These are phyloP conservation scores for Knufia petricola DNA, from an alignment of 2,329 filamentous ascomycete genomes.

Conservation along the genomic window DNA sequence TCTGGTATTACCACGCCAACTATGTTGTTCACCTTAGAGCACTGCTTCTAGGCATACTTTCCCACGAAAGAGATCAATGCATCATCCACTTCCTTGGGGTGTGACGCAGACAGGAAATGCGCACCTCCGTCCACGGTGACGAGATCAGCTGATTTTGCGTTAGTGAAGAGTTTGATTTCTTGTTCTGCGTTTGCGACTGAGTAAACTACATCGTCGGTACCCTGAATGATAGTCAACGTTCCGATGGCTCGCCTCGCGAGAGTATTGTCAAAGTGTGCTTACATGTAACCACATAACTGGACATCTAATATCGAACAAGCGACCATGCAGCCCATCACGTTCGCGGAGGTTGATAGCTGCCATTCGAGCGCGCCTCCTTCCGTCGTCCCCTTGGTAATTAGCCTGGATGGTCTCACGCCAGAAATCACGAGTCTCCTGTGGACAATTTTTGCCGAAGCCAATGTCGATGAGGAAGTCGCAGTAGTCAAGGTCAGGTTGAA, in stretches of 20 bases:
- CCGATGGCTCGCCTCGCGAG: too few species aligned
- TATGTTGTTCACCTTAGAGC: too few species aligned
- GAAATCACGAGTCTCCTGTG: too few species aligned
- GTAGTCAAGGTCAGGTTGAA: conserved; percentile 34
- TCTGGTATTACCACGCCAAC: too few species aligned
- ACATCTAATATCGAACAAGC: conserved; percentile 40
- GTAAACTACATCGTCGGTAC: conserved; percentile 35
- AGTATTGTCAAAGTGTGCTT: conserved; percentile 12
- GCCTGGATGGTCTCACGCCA: conserved; percentile 33
- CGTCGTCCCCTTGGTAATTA: conserved; percentile 43
- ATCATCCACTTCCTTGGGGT: conserved; percentile 37
- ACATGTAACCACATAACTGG: conserved; percentile 44
- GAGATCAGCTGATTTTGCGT: conserved; percentile 35
- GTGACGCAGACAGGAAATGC: conserved; percentile 41
- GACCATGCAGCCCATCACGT: conserved; percentile 38
- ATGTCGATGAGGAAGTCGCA: conserved; percentile 38
- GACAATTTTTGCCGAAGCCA: conserved; percentile 38
- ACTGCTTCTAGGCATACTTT: too few species aligned
- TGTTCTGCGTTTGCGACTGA: conserved; percentile 34
- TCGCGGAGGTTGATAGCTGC: conserved; percentile 41
- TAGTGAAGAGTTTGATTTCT: conserved; percentile 41
- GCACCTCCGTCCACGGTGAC: conserved; percentile 38
- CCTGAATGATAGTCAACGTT: too few species aligned
- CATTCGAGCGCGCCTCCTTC: conserved; percentile 39
- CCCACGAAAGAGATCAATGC: conserved; percentile 32